These are phyloP conservation scores for Boeremia lycopersici DNA, from an alignment of 2,329 filamentous ascomycete species.

Conservation along the genomic window DNA sequence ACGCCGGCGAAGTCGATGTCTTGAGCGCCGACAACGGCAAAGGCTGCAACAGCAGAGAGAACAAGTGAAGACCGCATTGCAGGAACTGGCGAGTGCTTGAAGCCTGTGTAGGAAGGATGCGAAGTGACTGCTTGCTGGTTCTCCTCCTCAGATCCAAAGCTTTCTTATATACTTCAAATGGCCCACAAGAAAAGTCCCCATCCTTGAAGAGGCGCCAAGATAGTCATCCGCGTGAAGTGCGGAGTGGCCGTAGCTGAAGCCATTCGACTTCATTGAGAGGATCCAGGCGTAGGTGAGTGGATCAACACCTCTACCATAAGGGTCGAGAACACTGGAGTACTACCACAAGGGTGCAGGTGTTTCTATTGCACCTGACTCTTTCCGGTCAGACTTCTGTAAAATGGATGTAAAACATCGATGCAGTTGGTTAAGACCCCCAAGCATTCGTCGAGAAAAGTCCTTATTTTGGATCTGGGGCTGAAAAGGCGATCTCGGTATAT, in stretches of 20 bases:
- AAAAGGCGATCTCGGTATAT: background rate
- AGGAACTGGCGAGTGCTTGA: background rate
- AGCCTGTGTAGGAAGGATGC: background rate
- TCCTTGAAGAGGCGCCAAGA: background rate
- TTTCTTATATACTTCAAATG: background rate
- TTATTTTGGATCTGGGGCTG: background rate
- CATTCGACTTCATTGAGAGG: background rate
- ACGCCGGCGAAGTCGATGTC: constrained; percentile 4
- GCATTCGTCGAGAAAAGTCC: background rate
- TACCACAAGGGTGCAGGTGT: background rate
- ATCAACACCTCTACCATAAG: background rate
- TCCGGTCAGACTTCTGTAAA: background rate
- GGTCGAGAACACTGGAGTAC: background rate
- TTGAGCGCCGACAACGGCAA: constrained; percentile 1
- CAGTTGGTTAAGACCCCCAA: too few species aligned
- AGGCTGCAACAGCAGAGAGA: background rate
- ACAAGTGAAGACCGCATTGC: background rate
- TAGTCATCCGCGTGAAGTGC: background rate
- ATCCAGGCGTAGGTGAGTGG: background rate
- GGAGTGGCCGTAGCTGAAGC: background rate
- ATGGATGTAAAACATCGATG: background rate
- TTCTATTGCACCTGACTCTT: background rate
- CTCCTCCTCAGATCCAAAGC: background rate
- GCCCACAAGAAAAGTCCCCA: background rate
- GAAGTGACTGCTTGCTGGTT: background rate